phyloP scores from a whole-genome alignment of 2,329 filamentous ascomycete species.

The Dendryphion nanum region DNA sequence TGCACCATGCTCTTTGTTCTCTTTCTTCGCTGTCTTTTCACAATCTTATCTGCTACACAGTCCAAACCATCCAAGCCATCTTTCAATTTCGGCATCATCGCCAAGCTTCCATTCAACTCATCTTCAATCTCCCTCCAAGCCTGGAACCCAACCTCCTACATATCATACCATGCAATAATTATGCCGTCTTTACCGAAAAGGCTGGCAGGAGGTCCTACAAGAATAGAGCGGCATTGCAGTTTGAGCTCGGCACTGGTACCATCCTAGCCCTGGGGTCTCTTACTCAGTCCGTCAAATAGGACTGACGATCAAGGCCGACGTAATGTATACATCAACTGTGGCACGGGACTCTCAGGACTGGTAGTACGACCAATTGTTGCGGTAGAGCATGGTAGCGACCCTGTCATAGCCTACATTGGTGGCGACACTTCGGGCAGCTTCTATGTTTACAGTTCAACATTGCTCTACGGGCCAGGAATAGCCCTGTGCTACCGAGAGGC shows the following conservation, averaged over 20 bases:
- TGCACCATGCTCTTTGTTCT: not conserved
- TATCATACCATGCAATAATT: constrained; percentile 5
- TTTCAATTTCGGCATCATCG: constrained; percentile 8
- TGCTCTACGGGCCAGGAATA: constrained; percentile 6
- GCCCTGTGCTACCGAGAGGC: constrained; percentile 7
- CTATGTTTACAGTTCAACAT: constrained; percentile 9
- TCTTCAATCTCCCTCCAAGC: constrained; percentile 1
- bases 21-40: not conserved
- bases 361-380: too few species aligned
- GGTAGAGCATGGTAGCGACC: constrained; percentile 2
- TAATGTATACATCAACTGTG: constrained; percentile 6
- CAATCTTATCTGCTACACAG: not conserved
- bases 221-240: constrained; percentile 7
- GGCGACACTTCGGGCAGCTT: too few species aligned
- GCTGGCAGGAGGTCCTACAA: constrained; percentile 8
- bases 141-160: constrained; percentile 11
- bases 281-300: not conserved
- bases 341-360: constrained; percentile 4
- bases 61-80: not conserved
- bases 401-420: constrained; percentile 4
- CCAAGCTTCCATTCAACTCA: constrained; percentile 1
- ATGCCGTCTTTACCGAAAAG: constrained; percentile 7
- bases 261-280: constrained; percentile 7
- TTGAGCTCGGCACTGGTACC: constrained; percentile 3
- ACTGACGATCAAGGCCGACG: constrained; percentile 5